A percentile compares a stretch with the other conserved stretches of the same genome.
These are phyloP conservation scores for Albifimbria verrucaria DNA, from an alignment of 2,329 filamentous ascomycete genomes.

Conservation along the genomic window DNA sequence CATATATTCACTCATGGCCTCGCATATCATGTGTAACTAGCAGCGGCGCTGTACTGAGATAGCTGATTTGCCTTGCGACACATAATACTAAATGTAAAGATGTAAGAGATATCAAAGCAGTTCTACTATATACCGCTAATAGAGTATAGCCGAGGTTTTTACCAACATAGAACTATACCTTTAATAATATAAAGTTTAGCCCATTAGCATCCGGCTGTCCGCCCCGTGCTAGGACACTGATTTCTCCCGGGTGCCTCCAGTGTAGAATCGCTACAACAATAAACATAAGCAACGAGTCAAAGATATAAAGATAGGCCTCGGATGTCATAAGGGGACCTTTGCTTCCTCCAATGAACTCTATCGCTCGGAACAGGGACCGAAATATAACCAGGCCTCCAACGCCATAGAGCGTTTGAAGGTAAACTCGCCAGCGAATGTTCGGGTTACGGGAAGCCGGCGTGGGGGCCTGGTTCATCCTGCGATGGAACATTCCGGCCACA, in stretches of 20 bases:
- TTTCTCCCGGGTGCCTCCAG: neutral
- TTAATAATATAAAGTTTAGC: too few species aligned
- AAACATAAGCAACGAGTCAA: constrained; percentile 6
- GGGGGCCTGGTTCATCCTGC: neutral
- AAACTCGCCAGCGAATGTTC: neutral
- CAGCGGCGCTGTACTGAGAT: too few species aligned
- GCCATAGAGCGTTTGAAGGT: neutral
- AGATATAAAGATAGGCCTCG: constrained; percentile 8
- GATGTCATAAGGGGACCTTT: constrained; percentile 2
- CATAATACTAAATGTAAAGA: too few species aligned
- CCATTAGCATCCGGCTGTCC: neutral
- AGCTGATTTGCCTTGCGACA: too few species aligned
- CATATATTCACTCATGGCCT: too few species aligned
- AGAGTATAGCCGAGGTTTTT: too few species aligned
- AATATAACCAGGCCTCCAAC: constrained; percentile 2
- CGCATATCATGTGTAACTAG: too few species aligned
- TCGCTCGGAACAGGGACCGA: constrained; percentile 5
- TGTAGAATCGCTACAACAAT: constrained; percentile 1
- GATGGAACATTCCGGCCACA: neutral
- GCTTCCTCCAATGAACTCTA: constrained; percentile 4
- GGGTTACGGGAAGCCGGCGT: neutral
- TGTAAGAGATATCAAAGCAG: too few species aligned
- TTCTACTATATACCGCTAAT: too few species aligned
- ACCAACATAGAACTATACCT: too few species aligned
- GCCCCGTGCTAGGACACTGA: neutral